These are phyloP conservation scores for Hypoxylon intermedium DNA, from an alignment of 495 filamentous ascomycete genomes.

Conservation along the genomic window DNA sequence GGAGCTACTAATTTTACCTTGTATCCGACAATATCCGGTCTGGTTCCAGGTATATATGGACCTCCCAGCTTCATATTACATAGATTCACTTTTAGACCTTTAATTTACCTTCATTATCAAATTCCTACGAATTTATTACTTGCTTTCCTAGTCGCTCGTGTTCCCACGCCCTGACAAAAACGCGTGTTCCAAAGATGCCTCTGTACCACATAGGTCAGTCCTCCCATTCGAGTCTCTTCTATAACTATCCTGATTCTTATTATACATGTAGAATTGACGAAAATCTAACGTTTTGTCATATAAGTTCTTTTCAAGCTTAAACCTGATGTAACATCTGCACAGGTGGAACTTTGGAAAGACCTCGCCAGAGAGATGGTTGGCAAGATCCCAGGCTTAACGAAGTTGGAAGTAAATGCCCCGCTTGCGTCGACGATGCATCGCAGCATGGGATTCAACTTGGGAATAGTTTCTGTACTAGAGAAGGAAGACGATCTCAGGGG, in stretches of 20 bases:
- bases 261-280: no score
- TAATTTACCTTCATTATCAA: no score
- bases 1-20: no score
- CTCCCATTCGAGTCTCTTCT: neutral
- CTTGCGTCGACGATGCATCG: constrained; percentile 1
- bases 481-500: constrained; percentile 6
- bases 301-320: neutral
- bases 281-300: neutral
- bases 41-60: no score
- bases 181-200: no score
- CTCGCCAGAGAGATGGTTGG: neutral
- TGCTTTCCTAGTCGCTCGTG: no score
- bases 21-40: no score
- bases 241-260: neutral
- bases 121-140: no score
- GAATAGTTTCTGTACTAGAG: constrained; percentile 9
- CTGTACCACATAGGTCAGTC: neutral
- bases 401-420: constrained; percentile 5
- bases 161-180: no score
- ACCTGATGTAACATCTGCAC: neutral
- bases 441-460: constrained; percentile 8
- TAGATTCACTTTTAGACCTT: no score
- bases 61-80: no score
- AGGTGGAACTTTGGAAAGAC: neutral
- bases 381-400: constrained; percentile 8